phyloP scores from a whole-genome alignment of 176 grass and related monocot species.

The Rhynchospora pubera region DNA sequence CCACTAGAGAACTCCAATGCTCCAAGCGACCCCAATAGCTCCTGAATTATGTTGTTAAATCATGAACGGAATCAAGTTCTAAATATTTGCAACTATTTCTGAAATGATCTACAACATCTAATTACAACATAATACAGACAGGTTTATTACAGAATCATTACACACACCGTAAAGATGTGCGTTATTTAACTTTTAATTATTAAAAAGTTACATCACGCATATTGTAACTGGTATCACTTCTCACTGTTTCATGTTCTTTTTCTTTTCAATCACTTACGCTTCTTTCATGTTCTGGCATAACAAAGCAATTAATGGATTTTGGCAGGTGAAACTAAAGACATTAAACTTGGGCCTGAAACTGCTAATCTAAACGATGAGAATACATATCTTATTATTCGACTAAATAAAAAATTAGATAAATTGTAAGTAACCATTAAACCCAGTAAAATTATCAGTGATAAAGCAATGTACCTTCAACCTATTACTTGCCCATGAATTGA shows the following conservation, averaged over 20 bases:
- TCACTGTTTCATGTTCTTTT: not conserved
- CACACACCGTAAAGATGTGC: not conserved
- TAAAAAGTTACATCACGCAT: not conserved
- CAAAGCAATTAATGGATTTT: not conserved
- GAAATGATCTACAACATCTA: not conserved
- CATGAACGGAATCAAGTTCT: not conserved
- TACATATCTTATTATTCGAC: not conserved
- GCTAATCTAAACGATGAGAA: not conserved
- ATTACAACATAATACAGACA: not conserved
- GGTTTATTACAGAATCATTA: not conserved
- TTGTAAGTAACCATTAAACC: not conserved
- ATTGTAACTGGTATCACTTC: not conserved
- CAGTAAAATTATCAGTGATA: not conserved
- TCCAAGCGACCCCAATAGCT: conserved; percentile 60
- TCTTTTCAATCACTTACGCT: not conserved
- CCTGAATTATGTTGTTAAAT: conserved; percentile 27
- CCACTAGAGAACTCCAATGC: conserved; percentile 66
- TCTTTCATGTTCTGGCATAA: not conserved
- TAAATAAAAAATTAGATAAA: not conserved
- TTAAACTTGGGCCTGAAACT: not conserved
- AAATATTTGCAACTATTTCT: not conserved
- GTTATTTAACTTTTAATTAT: not conserved
- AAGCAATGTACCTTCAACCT: conserved; percentile 65
- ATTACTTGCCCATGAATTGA: conserved; percentile 83
- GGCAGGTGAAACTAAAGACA: not conserved